Conservation (phyloP, 306 rosid species). For the Rosa chinensis region DNA sequence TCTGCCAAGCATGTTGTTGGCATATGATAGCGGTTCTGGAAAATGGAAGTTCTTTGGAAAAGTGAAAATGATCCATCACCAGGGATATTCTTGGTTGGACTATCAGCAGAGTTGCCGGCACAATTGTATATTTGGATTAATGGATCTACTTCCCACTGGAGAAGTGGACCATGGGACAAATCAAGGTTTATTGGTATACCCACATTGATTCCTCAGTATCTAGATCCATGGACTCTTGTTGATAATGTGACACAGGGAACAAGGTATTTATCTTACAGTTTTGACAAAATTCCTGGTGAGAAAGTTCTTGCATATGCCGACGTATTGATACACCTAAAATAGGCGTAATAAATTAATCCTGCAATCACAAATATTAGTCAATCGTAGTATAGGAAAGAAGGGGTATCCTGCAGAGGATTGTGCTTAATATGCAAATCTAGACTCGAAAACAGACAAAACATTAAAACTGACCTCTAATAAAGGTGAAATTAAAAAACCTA, state of each 20-base stretch:
- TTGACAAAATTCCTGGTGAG: not conserved
- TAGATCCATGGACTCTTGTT: constrained; percentile 18
- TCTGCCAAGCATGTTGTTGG: constrained; percentile 28
- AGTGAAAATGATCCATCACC: constrained; percentile 38
- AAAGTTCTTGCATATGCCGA: not conserved
- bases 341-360: too few relatives aligned
- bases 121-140: constrained; percentile 38
- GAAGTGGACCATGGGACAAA: constrained; percentile 59
- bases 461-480: too few relatives aligned
- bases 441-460: too few relatives aligned
- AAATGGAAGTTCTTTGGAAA: constrained; percentile 32
- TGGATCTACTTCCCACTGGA: constrained; percentile 35
- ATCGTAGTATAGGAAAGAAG: too few relatives aligned
- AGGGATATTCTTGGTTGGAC: constrained; percentile 26
- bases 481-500: too few relatives aligned
- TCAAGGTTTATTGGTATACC: constrained; percentile 43
- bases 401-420: too few relatives aligned
- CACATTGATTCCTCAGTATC: constrained; percentile 28
- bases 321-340: too few relatives aligned
- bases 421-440: too few relatives aligned
- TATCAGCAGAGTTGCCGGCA: constrained; percentile 28
- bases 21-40: constrained; percentile 32
- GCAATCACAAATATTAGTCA: too few relatives aligned
- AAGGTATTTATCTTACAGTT: constrained; percentile 17
- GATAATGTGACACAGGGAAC: constrained; percentile 31